These are phyloP conservation scores for Microcyclospora pomicola DNA, from an alignment of 2,329 filamentous ascomycete genomes.

Conservation along the genomic window DNA sequence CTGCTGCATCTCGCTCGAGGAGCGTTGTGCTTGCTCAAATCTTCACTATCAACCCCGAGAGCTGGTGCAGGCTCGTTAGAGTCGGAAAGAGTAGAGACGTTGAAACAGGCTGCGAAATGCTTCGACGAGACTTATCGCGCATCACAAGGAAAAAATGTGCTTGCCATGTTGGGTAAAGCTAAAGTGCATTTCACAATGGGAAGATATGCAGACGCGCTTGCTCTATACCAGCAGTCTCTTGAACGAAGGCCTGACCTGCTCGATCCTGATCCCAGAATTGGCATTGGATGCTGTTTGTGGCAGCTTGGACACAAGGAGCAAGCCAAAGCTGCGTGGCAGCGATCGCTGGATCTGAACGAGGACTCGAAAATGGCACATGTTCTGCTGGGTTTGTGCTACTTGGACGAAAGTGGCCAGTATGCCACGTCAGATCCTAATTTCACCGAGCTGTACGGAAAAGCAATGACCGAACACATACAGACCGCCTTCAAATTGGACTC, in stretches of 20 bases:
- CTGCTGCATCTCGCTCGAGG: constrained; percentile 85
- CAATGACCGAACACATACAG: constrained; percentile 88
- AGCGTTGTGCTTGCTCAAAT: constrained; percentile 73
- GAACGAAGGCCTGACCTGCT: constrained; percentile 73
- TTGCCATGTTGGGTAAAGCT: constrained; percentile 82
- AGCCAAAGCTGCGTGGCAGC: constrained; percentile 79
- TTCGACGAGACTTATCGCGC: constrained; percentile 87
- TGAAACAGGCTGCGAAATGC: constrained; percentile 76
- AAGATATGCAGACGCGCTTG: constrained; percentile 70
- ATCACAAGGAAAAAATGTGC: constrained; percentile 75
- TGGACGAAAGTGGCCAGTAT: constrained; percentile 73
- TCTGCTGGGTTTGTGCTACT: constrained; percentile 76
- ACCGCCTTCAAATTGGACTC: constrained; percentile 90
- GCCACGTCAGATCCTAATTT: constrained; percentile 77
- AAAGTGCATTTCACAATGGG: constrained; percentile 75
- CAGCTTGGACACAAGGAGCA: constrained; percentile 89
- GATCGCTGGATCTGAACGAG: constrained; percentile 66
- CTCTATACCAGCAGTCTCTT: constrained; percentile 75
- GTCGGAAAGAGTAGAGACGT: constrained; percentile 59
- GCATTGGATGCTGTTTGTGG: constrained; percentile 95
- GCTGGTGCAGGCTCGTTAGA: constrained; percentile 39
- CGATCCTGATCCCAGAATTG: constrained; percentile 89
- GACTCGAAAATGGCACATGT: constrained; percentile 84
- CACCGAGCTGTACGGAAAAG: constrained; percentile 71
- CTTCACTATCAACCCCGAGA: constrained; percentile 55